Evolutionary conservation across 2,329 filamentous ascomycete genomes (phyloP).

Genomic region (Gaeumannomyces tritici): DNA sequence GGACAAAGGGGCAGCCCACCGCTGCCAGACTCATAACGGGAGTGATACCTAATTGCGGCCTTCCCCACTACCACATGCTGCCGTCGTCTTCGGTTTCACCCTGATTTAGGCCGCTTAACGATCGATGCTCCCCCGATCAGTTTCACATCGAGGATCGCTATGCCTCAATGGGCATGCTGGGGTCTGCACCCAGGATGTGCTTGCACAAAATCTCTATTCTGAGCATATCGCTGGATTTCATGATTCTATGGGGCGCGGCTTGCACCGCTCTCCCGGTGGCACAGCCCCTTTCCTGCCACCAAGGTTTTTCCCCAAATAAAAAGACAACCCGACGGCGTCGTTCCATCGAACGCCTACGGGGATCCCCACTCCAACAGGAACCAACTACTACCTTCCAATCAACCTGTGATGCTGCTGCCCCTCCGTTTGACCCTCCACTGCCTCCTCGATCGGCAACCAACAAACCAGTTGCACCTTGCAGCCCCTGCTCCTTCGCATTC

Average conservation of each 20-base stretch:
- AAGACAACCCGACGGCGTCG: background rate
- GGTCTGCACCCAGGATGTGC: background rate
- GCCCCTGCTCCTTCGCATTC: background rate
- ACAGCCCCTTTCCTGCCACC: background rate
- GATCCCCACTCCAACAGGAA: background rate
- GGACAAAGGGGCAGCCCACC: too few relatives aligned
- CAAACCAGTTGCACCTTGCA: too few relatives aligned
- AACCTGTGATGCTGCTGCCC: background rate
- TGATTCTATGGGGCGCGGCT: too few relatives aligned
- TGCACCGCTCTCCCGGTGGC: background rate
- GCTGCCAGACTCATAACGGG: background rate
- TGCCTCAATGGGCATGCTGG: background rate
- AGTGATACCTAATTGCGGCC: background rate
- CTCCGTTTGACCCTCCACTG: background rate
- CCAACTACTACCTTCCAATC: too few relatives aligned
- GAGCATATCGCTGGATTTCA: background rate
- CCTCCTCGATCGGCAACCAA: background rate
- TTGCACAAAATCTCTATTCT: background rate
- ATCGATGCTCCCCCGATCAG: background rate
- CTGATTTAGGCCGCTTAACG: background rate
- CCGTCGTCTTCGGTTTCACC: background rate
- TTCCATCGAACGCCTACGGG: background rate
- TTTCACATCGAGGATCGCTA: background rate
- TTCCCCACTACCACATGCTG: background rate
- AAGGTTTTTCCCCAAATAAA: background rate